Evolutionary conservation across 2,329 filamentous ascomycete genomes (phyloP).

Genomic region (Colletotrichum echinochloae): DNA sequence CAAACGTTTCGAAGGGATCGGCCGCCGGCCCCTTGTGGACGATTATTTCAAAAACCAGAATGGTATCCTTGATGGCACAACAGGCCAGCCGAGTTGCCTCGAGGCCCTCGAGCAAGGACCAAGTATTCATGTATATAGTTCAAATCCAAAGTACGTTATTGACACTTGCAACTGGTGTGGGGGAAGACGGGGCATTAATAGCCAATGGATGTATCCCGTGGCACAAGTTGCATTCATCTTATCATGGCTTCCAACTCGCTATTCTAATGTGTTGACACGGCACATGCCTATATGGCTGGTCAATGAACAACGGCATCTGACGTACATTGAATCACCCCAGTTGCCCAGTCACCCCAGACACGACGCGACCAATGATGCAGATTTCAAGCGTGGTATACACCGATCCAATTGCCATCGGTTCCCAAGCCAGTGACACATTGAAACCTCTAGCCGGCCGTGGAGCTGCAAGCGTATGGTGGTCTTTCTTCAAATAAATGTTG

Average conservation of each 20-base stretch:
- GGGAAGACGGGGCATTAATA: conserved; percentile 41
- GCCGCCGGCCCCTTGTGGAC: too few relatives aligned
- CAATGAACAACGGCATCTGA: conserved; percentile 16
- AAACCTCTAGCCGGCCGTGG: conserved; percentile 53
- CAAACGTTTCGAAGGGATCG: too few relatives aligned
- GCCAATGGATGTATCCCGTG: conserved; percentile 48
- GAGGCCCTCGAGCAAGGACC: too few relatives aligned
- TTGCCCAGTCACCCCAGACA: conserved; percentile 11
- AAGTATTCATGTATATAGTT: conserved; percentile 46
- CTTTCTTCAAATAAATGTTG: conserved; percentile 52
- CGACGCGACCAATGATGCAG: conserved; percentile 42
- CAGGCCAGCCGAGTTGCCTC: conserved; percentile 53
- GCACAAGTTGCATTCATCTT: conserved; percentile 46
- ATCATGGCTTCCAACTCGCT: neutral
- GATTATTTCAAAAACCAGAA: too few relatives aligned
- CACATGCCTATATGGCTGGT: too few relatives aligned
- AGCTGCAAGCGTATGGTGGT: too few relatives aligned
- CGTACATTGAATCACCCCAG: conserved; percentile 32
- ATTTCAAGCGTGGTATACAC: conserved; percentile 54
- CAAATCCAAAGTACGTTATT: conserved; percentile 31
- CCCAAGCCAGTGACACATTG: conserved; percentile 59
- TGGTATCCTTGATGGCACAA: too few relatives aligned
- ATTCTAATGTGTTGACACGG: neutral
- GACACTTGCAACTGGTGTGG: conserved; percentile 24
- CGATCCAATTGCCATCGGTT: conserved; percentile 61